These are phyloP conservation scores for Actinomortierella ambigua DNA, from an alignment of 371 early-diverging fungal species.

Conservation along the genomic window DNA sequence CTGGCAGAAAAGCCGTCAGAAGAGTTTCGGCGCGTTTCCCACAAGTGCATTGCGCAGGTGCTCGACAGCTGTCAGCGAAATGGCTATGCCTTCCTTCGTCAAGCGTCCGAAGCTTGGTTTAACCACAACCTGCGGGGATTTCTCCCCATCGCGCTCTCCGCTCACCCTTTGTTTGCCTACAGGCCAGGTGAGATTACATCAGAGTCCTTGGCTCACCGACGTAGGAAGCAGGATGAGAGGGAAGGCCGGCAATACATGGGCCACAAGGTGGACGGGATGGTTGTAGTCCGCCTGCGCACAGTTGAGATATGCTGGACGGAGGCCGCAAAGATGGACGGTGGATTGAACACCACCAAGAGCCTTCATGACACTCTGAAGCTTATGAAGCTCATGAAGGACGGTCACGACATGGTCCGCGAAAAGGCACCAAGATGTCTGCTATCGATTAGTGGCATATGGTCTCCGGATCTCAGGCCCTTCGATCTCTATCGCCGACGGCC, in stretches of 20 bases:
- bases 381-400: slow-evolving; percentile 14
- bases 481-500: slow-evolving; percentile 8
- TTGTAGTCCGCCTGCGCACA: slow-evolving; percentile 9
- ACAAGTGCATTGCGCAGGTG: slow-evolving; percentile 12
- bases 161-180: slow-evolving; percentile 8
- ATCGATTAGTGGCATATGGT: slow-evolving; percentile 8
- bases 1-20: slow-evolving; percentile 16
- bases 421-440: slow-evolving; percentile 6
- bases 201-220: slow-evolving; percentile 7
- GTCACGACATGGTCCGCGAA: slow-evolving; percentile 16
- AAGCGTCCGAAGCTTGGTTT: slow-evolving; percentile 12
- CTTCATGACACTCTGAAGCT: slow-evolving; percentile 12
- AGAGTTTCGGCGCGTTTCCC: slow-evolving; percentile 13
- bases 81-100: slow-evolving; percentile 7
- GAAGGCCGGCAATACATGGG: slow-evolving; percentile 12
- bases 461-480: slow-evolving; percentile 14
- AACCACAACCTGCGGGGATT: slow-evolving; percentile 12
- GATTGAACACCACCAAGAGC: slow-evolving; percentile 8
- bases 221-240: slow-evolving; percentile 12
- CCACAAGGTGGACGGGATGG: slow-evolving; percentile 20
- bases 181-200: slow-evolving; percentile 15
- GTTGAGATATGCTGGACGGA: slow-evolving; percentile 13
- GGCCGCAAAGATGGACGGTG: slow-evolving; percentile 16
- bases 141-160: slow-evolving; percentile 12
- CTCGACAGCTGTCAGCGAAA: slow-evolving; percentile 6